Evolutionary conservation across 805 yeast genomes (phyloP).

Genomic region (Kodamaea jinghongensis): DNA sequence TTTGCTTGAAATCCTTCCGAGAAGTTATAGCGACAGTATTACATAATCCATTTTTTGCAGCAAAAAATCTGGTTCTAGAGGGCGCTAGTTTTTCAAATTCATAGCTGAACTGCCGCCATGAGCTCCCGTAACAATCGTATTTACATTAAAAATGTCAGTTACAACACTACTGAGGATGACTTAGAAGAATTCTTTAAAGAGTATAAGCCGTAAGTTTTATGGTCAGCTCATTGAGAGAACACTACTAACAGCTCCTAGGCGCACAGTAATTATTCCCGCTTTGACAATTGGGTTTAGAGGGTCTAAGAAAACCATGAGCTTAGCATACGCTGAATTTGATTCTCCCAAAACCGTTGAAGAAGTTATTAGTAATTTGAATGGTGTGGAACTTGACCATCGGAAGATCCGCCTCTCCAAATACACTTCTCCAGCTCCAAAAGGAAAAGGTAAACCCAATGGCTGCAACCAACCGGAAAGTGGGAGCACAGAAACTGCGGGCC

Average conservation of each 20-base stretch:
- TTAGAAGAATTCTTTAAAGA: slow-evolving; percentile 43
- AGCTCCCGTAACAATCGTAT: slow-evolving; percentile 31
- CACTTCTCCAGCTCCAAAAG: slow-evolving; percentile 28
- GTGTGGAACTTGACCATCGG: slow-evolving; percentile 33
- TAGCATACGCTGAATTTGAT: slow-evolving; percentile 42
- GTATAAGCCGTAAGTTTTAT: slow-evolving; percentile 45
- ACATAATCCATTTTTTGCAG: too few species aligned
- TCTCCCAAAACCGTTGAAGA: slow-evolving; percentile 25
- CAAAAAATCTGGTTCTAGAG: too few species aligned
- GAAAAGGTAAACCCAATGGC: too few species aligned
- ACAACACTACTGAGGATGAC: slow-evolving; percentile 51
- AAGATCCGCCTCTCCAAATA: slow-evolving; percentile 34
- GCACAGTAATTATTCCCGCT: slow-evolving; percentile 52
- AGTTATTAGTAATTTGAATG: slow-evolving; percentile 26
- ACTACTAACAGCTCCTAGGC: slow-evolving; percentile 8
- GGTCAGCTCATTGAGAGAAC: neutral
- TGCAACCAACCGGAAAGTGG: too few species aligned
- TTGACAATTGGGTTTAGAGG: slow-evolving; percentile 49
- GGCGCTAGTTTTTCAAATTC: too few species aligned
- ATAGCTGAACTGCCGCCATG: too few species aligned
- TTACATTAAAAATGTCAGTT: slow-evolving; percentile 54
- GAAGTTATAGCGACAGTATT: too few species aligned
- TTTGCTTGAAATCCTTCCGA: too few species aligned
- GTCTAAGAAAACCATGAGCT: slow-evolving; percentile 49
- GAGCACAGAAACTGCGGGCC: too few species aligned